phyloP scores from a whole-genome alignment of 495 filamentous ascomycete genomes.

The Cryomyces antarcticus region DNA sequence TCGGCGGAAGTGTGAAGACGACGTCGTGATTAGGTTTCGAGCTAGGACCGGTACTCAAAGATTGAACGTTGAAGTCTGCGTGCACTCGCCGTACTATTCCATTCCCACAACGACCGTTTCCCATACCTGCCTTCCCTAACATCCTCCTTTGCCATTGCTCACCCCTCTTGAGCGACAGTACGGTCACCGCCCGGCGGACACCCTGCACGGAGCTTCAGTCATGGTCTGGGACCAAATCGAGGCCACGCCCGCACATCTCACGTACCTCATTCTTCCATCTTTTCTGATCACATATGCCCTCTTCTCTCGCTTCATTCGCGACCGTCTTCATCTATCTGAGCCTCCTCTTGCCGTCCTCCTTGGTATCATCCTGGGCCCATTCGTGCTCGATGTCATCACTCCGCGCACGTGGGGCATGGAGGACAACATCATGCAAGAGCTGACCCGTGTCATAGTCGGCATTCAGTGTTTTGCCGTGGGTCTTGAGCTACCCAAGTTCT shows the following conservation, averaged over 20 bases:
- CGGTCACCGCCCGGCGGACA: too few relatives aligned
- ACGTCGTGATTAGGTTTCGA: too few relatives aligned
- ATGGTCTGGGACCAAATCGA: conserved; percentile 25
- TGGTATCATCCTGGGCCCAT: conserved; percentile 26
- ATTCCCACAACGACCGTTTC: too few relatives aligned
- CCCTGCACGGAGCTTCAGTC: neutral
- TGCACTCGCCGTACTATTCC: too few relatives aligned
- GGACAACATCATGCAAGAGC: conserved; percentile 20
- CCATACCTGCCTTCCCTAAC: too few relatives aligned
- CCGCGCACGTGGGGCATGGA: conserved; percentile 20
- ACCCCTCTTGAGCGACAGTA: too few relatives aligned
- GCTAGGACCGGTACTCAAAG: too few relatives aligned
- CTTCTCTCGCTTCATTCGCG: conserved; percentile 27
- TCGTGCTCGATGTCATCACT: conserved; percentile 15
- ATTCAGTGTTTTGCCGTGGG: conserved; percentile 25
- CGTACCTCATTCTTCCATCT: conserved; percentile 23
- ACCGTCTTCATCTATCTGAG: conserved; percentile 30
- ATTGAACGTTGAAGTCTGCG: too few relatives aligned
- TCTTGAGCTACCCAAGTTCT: conserved; percentile 26
- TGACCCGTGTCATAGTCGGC: conserved; percentile 25
- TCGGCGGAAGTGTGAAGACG: too few relatives aligned
- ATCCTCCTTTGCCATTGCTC: too few relatives aligned
- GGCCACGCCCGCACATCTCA: conserved; percentile 23
- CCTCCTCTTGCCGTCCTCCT: conserved; percentile 27
- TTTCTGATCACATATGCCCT: conserved; percentile 29